Evolutionary conservation across 768 basidiomycete species (phyloP).

Genomic region (Leccinum obscurum): DNA sequence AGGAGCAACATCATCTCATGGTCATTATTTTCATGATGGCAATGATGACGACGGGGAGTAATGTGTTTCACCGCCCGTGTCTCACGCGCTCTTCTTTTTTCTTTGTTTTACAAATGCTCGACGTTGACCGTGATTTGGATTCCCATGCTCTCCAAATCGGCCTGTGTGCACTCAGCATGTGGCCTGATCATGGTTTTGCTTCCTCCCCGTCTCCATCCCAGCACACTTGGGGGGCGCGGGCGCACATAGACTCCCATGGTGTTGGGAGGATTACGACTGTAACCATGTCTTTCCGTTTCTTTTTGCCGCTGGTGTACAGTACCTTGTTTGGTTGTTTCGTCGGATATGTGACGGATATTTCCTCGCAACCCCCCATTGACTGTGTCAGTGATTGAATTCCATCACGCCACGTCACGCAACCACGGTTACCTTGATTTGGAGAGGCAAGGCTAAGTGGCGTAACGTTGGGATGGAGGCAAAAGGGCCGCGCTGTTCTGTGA

Average conservation of each 20-base stretch:
- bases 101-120: neutral
- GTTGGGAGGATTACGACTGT: neutral
- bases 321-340: neutral
- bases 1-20: slow-evolving; percentile 63
- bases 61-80: neutral
- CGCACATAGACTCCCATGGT: neutral
- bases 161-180: neutral
- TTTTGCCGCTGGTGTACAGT: neutral
- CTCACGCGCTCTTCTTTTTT: neutral
- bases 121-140: neutral
- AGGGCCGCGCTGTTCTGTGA: neutral
- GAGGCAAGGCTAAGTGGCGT: neutral
- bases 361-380: neutral
- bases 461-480: neutral
- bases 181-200: neutral
- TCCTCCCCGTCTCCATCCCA: neutral
- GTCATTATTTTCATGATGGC: slow-evolving; percentile 35
- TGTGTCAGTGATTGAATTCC: neutral
- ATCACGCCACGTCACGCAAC: neutral
- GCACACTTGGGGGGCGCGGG: neutral
- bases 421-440: neutral
- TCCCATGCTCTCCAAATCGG: neutral
- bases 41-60: neutral
- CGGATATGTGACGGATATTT: neutral
- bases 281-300: neutral